These are phyloP conservation scores for Ustilago trichophora DNA, from an alignment of 1,284 basidiomycete genomes.

Conservation along the genomic window DNA sequence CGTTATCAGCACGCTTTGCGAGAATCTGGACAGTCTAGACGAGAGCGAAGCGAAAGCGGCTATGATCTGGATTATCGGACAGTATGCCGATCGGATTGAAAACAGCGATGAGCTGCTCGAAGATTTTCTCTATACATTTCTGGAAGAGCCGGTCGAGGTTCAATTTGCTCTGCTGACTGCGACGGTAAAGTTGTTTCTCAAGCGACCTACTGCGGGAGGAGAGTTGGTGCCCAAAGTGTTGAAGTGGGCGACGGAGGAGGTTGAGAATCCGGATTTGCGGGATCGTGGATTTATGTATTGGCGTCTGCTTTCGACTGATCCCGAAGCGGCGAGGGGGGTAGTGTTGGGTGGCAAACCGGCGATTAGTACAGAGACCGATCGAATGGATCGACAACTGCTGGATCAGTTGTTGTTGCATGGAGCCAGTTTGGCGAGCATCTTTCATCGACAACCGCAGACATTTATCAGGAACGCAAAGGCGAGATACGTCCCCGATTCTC, in stretches of 20 bases:
- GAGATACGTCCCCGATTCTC: slow-evolving; percentile 53
- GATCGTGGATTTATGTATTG: slow-evolving; percentile 99
- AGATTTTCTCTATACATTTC: slow-evolving; percentile 87
- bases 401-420: slow-evolving; percentile 64
- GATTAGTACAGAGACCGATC: slow-evolving; percentile 96
- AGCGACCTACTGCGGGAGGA: slow-evolving; percentile 88
- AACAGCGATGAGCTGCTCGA: slow-evolving; percentile 95
- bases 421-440: slow-evolving; percentile 57
- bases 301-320: slow-evolving; percentile 91
- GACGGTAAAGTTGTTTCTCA: slow-evolving; percentile 94
- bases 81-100: slow-evolving; percentile 94
- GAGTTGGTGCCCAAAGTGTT: slow-evolving; percentile 92
- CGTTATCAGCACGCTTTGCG: slow-evolving; percentile 89
- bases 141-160: slow-evolving; percentile 93
- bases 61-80: slow-evolving; percentile 98
- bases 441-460: slow-evolving; percentile 59
- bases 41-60: slow-evolving; percentile 96
- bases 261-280: slow-evolving; percentile 94
- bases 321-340: slow-evolving; percentile 83
- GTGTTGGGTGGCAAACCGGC: slow-evolving; percentile 94
- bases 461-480: slow-evolving; percentile 58
- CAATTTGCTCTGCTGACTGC: slow-evolving; percentile 95
- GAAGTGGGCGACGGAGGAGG: slow-evolving; percentile 96
- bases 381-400: slow-evolving; percentile 74
- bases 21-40: slow-evolving; percentile 88